These are phyloP conservation scores for Lactarius hatsudake DNA, from an alignment of 768 basidiomycete species.

Conservation along the genomic window DNA sequence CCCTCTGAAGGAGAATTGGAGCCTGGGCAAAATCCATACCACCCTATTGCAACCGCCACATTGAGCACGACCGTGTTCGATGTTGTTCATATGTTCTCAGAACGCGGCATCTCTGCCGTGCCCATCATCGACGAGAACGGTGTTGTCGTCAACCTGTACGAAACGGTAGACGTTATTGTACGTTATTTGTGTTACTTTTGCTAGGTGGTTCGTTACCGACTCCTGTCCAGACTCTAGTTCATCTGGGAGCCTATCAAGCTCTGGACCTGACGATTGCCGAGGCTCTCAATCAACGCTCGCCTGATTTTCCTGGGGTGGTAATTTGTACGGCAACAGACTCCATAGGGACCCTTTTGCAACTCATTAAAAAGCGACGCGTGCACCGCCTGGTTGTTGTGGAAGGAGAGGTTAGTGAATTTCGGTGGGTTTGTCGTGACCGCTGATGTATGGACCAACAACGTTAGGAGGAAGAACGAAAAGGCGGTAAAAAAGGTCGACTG, in stretches of 20 bases:
- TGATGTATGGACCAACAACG: slow-evolving; percentile 2
- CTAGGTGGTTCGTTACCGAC: background rate
- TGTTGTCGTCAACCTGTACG: slow-evolving; percentile 92
- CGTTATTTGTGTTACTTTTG: slow-evolving; percentile 34
- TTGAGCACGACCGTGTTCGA: slow-evolving; percentile 92
- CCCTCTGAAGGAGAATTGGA: slow-evolving; percentile 46
- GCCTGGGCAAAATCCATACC: slow-evolving; percentile 66
- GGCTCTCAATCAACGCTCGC: slow-evolving; percentile 86
- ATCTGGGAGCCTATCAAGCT: slow-evolving; percentile 92
- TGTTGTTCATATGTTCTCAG: slow-evolving; percentile 98
- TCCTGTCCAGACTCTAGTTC: slow-evolving; percentile 76
- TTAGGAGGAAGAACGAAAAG: slow-evolving; percentile 76
- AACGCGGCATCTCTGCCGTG: slow-evolving; percentile 92
- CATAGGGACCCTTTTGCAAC: slow-evolving; percentile 81
- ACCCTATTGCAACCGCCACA: slow-evolving; percentile 90
- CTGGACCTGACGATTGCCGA: slow-evolving; percentile 91
- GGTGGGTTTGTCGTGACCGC: background rate
- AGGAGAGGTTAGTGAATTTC: slow-evolving; percentile 59
- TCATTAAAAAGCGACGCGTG: slow-evolving; percentile 90
- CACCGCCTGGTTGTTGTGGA: slow-evolving; percentile 96
- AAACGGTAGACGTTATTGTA: slow-evolving; percentile 98
- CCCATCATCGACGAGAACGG: slow-evolving; percentile 94
- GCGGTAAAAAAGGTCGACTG: slow-evolving; percentile 79
- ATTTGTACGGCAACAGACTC: slow-evolving; percentile 93
- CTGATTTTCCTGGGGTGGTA: slow-evolving; percentile 96